Conservation (phyloP, 1,139 yeast species). For the Taphrina flavorubra region DNA sequence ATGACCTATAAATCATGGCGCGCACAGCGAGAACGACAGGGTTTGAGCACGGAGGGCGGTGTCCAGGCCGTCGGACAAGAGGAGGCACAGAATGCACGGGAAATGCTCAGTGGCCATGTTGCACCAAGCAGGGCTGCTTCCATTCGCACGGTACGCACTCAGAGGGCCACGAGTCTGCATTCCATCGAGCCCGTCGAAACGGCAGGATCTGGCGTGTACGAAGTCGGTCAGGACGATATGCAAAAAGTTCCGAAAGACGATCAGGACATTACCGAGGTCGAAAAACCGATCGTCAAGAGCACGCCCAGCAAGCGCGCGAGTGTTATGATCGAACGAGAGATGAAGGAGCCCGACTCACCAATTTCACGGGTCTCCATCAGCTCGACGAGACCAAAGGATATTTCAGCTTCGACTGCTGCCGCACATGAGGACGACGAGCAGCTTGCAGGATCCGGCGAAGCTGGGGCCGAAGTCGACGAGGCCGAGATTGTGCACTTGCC, state of each 20-base stretch:
- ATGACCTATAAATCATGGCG: slow-evolving; percentile 58
- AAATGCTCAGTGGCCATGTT: slow-evolving; percentile 15
- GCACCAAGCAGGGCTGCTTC: slow-evolving; percentile 26
- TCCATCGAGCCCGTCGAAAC: slow-evolving; percentile 12
- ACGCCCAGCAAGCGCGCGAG: slow-evolving; percentile 3
- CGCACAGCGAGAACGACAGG: slow-evolving; percentile 44
- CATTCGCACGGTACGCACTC: slow-evolving; percentile 8
- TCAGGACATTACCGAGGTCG: slow-evolving; percentile 12
- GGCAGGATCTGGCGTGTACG: slow-evolving; percentile 16
- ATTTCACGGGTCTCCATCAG: neutral
- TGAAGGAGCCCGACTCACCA: slow-evolving; percentile 6
- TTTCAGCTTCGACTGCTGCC: neutral
- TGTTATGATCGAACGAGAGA: slow-evolving; percentile 1
- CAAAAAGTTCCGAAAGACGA: neutral
- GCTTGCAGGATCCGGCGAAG: neutral
- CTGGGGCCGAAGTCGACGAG: slow-evolving; percentile 20
- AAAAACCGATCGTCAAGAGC: neutral
- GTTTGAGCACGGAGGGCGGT: slow-evolving; percentile 45
- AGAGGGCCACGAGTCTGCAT: neutral
- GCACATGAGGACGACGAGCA: neutral
- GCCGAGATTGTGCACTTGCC: slow-evolving; percentile 23
- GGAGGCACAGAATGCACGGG: slow-evolving; percentile 32
- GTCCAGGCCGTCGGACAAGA: slow-evolving; percentile 36
- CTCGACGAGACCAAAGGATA: slow-evolving; percentile 4
- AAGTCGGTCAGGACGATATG: neutral